Evolutionary conservation across 306 rosid species (phyloP).

Genomic region (Morella rubra): DNA sequence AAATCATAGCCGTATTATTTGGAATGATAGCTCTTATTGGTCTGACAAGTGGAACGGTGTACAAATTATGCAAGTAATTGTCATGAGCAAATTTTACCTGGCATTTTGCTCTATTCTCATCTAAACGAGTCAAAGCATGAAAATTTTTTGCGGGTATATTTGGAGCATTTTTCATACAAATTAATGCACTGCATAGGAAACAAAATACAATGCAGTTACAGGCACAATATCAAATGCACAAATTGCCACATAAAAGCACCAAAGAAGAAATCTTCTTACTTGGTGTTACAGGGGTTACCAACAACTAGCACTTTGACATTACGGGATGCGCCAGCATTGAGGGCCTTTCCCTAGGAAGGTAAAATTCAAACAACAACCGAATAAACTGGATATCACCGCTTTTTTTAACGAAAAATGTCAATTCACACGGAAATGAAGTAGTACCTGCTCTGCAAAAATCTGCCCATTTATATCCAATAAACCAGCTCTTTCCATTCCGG

Average conservation of each 20-base stretch:
- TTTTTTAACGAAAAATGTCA: neutral
- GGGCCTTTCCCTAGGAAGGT: slow-evolving; percentile 70
- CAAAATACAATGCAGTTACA: slow-evolving; percentile 12
- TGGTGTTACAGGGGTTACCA: slow-evolving; percentile 97
- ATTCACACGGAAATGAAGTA: slow-evolving; percentile 7
- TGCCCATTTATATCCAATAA: slow-evolving; percentile 87
- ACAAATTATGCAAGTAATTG: neutral
- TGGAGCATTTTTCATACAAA: slow-evolving; percentile 97
- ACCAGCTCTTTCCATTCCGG: slow-evolving; percentile 92
- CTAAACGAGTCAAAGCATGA: slow-evolving; percentile 93
- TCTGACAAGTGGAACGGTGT: neutral
- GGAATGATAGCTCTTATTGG: slow-evolving; percentile 5
- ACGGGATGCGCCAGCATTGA: slow-evolving; percentile 80
- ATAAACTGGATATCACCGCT: slow-evolving; percentile 12
- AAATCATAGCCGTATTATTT: slow-evolving; percentile 28
- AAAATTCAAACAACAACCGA: slow-evolving; percentile 8
- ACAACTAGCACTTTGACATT: slow-evolving; percentile 90
- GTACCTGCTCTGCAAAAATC: slow-evolving; percentile 83
- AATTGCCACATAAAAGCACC: slow-evolving; percentile 18
- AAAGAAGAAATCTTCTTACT: slow-evolving; percentile 46
- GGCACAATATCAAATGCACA: slow-evolving; percentile 16
- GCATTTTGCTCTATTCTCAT: slow-evolving; percentile 96
- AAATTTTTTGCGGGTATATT: slow-evolving; percentile 90
- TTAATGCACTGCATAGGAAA: slow-evolving; percentile 63
- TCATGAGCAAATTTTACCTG: slow-evolving; percentile 54